These are phyloP conservation scores for Fusarium sp. DNA, from an alignment of 2,329 filamentous ascomycete species.

Conservation along the genomic window DNA sequence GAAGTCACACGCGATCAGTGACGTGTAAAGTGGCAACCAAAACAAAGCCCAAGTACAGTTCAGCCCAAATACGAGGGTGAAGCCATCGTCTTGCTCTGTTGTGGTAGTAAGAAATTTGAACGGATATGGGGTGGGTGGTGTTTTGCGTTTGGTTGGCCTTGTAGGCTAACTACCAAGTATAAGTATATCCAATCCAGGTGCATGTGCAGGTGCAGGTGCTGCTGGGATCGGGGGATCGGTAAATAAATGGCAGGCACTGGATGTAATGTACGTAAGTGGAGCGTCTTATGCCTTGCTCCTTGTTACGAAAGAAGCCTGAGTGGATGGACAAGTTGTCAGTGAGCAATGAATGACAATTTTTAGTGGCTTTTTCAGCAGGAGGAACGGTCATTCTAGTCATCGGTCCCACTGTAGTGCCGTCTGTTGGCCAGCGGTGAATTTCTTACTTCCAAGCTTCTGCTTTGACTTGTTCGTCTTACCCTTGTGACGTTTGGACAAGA, in stretches of 20 bases:
- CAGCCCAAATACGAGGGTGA: conserved; percentile 23
- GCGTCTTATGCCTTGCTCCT: conserved; percentile 14
- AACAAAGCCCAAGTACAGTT: conserved; percentile 2
- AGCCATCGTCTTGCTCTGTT: conserved; percentile 24
- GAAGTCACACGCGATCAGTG: conserved; percentile 30
- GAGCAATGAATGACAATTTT: conserved; percentile 29
- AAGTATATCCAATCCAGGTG: not conserved
- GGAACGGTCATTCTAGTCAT: conserved; percentile 14
- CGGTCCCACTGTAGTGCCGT: conserved; percentile 25
- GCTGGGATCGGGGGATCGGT: conserved; percentile 36
- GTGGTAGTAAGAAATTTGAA: conserved; percentile 5
- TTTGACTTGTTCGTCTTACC: conserved; percentile 14
- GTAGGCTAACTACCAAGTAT: not conserved
- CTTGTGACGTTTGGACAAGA: conserved; percentile 9
- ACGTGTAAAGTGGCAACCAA: conserved; percentile 4
- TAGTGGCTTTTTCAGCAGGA: conserved; percentile 28
- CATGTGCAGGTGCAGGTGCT: conserved; percentile 6
- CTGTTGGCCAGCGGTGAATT: conserved; percentile 24
- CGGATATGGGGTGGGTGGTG: not conserved
- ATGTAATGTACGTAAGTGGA: conserved; percentile 31
- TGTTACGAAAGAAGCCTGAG: not conserved
- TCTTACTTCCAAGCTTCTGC: conserved; percentile 16
- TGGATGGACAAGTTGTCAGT: conserved; percentile 2
- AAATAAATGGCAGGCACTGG: conserved; percentile 4
- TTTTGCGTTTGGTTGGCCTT: conserved; percentile 16